Base-by-base conservation (phyloP, 2,329 filamentous ascomycete species). In the Pseudogymnoascus verrucosus region DNA sequence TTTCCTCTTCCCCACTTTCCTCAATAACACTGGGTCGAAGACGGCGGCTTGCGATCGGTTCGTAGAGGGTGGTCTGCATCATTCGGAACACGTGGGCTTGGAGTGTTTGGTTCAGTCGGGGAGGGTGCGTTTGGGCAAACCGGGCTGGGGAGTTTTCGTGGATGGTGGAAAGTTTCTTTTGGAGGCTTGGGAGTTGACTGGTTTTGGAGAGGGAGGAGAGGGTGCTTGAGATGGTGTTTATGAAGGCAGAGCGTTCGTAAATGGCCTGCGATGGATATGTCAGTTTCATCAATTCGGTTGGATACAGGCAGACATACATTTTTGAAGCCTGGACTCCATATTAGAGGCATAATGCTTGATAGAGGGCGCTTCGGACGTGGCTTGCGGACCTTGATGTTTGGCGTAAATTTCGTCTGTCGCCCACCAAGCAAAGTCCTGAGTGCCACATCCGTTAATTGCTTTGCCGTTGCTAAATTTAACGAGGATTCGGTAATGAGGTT, bases 291-390 rank as follows among this genome's bases (percentile, higher is more conserved):
- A 28, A 23, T 2, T 39, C 4, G 3, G 6, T 23, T 6, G 36
- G 5, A 3, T 10, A 6, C 11, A 42, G n/a, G 19, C n/a, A 39
- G 36, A 34, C 31, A 7, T 66, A 71, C 71, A 62, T 71, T 63
- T 63, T 67, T 68, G 40, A 71, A 72, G 0, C 67, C 70, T 5
- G 70, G 69, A 64, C 66, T 68, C 65, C 71, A 73, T 11, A 71
- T 62, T 7, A 60, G 59, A 1, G 71, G 71, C 12, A 65, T 64
- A 12, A 70, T 60, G 7, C 23, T 62, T n/a, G 67, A 67, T 23
- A 71, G 61, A 12, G 66, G 62, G 16, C 54, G 57, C 31, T 37
- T 59, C 1, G 64, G 66, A 3, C 37, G 61, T 23, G 62, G 60
- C 34, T 64, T 66, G 6, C 64, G n/a, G 26, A 69, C 5, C n/a